phyloP scores from a whole-genome alignment of 2,329 filamentous ascomycete species.

The Cadophora sp. region DNA sequence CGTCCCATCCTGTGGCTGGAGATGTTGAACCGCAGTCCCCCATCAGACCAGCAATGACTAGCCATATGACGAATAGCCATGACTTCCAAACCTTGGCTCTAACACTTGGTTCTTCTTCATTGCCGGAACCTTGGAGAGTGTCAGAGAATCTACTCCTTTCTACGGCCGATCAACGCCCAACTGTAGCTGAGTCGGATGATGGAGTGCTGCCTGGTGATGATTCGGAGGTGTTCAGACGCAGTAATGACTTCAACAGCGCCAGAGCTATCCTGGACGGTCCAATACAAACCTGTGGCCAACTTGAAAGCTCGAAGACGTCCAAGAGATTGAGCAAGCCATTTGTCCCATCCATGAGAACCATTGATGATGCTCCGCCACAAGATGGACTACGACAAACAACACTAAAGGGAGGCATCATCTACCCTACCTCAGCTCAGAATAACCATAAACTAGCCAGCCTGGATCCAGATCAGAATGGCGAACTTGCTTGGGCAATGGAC shows the following conservation, averaged over 20 bases:
- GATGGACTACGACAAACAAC: constrained; percentile 33
- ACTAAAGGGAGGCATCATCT: constrained; percentile 9
- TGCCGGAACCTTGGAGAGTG: neutral
- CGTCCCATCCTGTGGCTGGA: constrained; percentile 24
- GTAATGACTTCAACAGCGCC: constrained; percentile 39
- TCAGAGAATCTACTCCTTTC: neutral
- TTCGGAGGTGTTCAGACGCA: constrained; percentile 10
- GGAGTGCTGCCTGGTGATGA: constrained; percentile 24
- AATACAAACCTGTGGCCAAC: constrained; percentile 28
- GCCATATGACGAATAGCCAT: constrained; percentile 14
- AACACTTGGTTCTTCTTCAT: neutral
- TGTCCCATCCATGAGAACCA: constrained; percentile 29
- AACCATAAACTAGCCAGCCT: neutral
- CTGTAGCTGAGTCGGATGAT: constrained; percentile 17
- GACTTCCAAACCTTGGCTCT: constrained; percentile 17
- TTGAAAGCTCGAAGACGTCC: constrained; percentile 14
- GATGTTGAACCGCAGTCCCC: constrained; percentile 8
- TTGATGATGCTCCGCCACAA: constrained; percentile 8
- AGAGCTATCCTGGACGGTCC: constrained; percentile 28
- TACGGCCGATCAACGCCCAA: neutral
- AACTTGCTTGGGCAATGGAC: constrained; percentile 44
- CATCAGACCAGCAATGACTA: neutral
- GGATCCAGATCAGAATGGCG: constrained; percentile 23
- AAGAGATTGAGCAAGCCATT: constrained; percentile 37
- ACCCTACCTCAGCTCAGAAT: neutral